A percentile compares a stretch with the other conserved stretches of the same genome.
Conservation (phyloP, 1,284 basidiomycete species). For the Neonothopanus nambi region DNA sequence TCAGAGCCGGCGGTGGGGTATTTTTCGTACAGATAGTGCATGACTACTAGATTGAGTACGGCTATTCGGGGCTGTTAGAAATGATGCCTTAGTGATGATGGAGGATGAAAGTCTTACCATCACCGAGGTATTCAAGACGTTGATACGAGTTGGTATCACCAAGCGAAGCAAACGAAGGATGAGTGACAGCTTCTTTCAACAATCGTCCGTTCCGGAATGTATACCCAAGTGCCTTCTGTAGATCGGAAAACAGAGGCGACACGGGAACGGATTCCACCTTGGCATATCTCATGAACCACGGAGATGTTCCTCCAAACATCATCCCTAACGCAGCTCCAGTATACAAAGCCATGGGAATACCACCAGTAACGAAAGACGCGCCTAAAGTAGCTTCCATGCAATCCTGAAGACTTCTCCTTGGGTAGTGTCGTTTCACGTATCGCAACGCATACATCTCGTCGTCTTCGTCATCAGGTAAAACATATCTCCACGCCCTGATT, state of each 20-base stretch:
- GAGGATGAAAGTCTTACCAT: constrained; percentile 56
- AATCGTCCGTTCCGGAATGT: constrained; percentile 62
- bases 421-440: constrained; percentile 41
- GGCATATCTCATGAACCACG: constrained; percentile 60
- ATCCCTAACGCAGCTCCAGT: constrained; percentile 65
- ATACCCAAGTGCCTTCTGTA: constrained; percentile 73
- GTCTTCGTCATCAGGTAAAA: constrained; percentile 37
- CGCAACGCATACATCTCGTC: constrained; percentile 28
- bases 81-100: constrained; percentile 1
- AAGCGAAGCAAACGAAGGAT: constrained; percentile 67
- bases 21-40: constrained; percentile 69
- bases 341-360: constrained; percentile 65
- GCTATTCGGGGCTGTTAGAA: constrained; percentile 41
- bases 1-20: constrained; percentile 73
- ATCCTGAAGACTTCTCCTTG: constrained; percentile 76
- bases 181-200: constrained; percentile 76
- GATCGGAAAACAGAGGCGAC: constrained; percentile 48
- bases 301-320: constrained; percentile 65
- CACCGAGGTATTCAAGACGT: constrained; percentile 82
- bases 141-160: constrained; percentile 69
- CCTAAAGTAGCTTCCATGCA: constrained; percentile 84
- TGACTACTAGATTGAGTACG: constrained; percentile 74
- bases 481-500: constrained; percentile 62
- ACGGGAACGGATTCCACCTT: constrained; percentile 33
- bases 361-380: constrained; percentile 69